These are phyloP conservation scores for Trichoderma sp. DNA, from an alignment of 2,329 filamentous ascomycete species.

Conservation along the genomic window DNA sequence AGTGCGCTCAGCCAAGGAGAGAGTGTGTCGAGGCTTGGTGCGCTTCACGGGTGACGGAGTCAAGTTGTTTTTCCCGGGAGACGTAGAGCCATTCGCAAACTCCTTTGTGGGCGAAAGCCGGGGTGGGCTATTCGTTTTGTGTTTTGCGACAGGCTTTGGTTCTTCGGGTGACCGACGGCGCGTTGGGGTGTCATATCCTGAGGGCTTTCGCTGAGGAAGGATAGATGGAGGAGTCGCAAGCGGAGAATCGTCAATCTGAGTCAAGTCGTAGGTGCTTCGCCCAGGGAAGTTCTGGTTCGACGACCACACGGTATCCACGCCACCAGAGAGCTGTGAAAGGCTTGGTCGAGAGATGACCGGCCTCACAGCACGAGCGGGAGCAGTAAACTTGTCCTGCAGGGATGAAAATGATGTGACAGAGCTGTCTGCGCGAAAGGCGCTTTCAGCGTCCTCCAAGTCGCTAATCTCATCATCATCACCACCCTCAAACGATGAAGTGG, in stretches of 20 bases:
- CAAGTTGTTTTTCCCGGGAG: slow-evolving; percentile 49
- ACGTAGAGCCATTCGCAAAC: slow-evolving; percentile 54
- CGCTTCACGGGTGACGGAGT: slow-evolving; percentile 60
- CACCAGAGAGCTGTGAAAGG: slow-evolving; percentile 9
- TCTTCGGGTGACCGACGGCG: neutral
- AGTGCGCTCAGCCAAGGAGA: slow-evolving; percentile 76
- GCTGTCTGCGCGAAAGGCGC: slow-evolving; percentile 23
- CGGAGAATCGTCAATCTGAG: slow-evolving; percentile 20
- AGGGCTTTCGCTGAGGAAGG: neutral
- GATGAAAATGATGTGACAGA: slow-evolving; percentile 31
- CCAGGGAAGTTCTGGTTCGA: slow-evolving; percentile 21
- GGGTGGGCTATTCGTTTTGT: neutral
- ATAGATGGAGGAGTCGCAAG: slow-evolving; percentile 1
- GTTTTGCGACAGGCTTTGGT: neutral
- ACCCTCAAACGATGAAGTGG: slow-evolving; percentile 14
- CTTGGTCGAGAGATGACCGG: slow-evolving; percentile 31
- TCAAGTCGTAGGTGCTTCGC: slow-evolving; percentile 21
- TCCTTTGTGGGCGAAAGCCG: slow-evolving; percentile 47
- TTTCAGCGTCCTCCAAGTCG: slow-evolving; percentile 52
- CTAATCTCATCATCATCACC: slow-evolving; percentile 45
- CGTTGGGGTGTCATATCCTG: neutral
- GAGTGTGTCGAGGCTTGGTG: slow-evolving; percentile 50
- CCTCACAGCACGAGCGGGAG: slow-evolving; percentile 28
- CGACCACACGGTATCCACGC: neutral
- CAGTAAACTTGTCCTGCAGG: slow-evolving; percentile 27